These are phyloP conservation scores for Mercurialis annua DNA, from an alignment of 345 rosid genomes.

Conservation along the genomic window DNA sequence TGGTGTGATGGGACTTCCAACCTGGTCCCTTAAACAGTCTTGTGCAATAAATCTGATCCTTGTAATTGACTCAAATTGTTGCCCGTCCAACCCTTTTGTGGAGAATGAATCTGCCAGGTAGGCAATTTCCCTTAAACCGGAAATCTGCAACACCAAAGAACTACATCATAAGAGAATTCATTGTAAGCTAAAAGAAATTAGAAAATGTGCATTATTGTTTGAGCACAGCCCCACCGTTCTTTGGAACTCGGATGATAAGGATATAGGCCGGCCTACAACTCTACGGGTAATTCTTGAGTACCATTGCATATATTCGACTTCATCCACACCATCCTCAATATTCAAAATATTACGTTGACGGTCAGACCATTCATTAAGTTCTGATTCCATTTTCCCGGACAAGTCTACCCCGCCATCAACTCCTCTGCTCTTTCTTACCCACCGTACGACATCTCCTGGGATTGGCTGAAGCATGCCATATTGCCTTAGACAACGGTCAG, in stretches of 20 bases:
- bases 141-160: constrained; percentile 18
- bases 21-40: constrained; percentile 35
- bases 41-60: constrained; percentile 35
- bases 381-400: constrained; percentile 83
- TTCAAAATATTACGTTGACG: constrained; percentile 58
- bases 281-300: constrained; percentile 71
- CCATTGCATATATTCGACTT: constrained; percentile 79
- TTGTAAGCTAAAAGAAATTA: neutral
- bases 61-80: constrained; percentile 33
- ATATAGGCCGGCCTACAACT: constrained; percentile 33
- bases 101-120: constrained; percentile 30
- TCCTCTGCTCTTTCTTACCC: constrained; percentile 96
- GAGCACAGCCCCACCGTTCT: constrained; percentile 22
- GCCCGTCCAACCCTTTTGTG: constrained; percentile 29
- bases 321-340: constrained; percentile 61
- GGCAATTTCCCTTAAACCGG: constrained; percentile 30
- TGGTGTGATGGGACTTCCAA: constrained; percentile 19
- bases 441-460: constrained; percentile 77
- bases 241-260: constrained; percentile 35
- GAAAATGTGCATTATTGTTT: neutral
- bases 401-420: constrained; percentile 97
- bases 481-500: constrained; percentile 92
- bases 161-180: constrained; percentile 3
- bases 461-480: constrained; percentile 69
- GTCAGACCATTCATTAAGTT: constrained; percentile 83